Evolutionary conservation across 495 filamentous ascomycete genomes (phyloP), one percentile per base, ranked within the genome.

Genomic region (Lepidopterella palustris): DNA sequence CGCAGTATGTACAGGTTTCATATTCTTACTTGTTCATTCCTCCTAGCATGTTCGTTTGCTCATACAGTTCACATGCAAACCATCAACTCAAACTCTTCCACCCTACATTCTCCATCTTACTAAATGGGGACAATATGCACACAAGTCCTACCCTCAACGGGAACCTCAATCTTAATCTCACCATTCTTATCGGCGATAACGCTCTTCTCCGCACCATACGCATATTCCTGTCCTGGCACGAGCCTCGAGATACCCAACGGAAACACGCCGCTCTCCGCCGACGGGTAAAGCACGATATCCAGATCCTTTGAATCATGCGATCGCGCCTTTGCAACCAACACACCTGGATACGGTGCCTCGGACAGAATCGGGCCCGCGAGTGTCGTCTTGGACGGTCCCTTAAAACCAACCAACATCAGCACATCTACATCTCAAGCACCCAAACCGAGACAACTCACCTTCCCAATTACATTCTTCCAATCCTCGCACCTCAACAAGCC

Each of bases 201-300:
- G 15, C 47, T 58, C 21, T n/a, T 58, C 42, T 49, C 25, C 6
- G 35, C 55, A 26, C 55, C 55, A 28, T 47, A 31, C 21, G 6
- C 6, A 31, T 58, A 58, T 45, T 47, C 42, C 31, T 39, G 25
- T 4, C 60, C 55, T 10, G 54, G 29, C 55, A 20, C 50, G n/a
- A 62, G 47, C 18, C 48, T 53, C 27, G 45, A 39, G 23, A 62
- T 45, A 23, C 45, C 60, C 28, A 62, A 35, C 60, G 32, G 27
- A 35, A 62, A 62, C 18, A 11, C 15, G n/a, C 47, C 45, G 47
- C 27, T 21, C n/a, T 51, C 52, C 28, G 15, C 24, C 11, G 53
- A 53, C 5, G 60, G 45, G 35, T 57, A 62, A 24, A 58, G 40
- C 25, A 62, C 60, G 23, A 62, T 28, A 5, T 62, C 60, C 11